Percentiles rank a stretch among this genome's conserved stretches.
Evolutionary conservation across 2,329 filamentous ascomycete species (phyloP).

Genomic region (Colletotrichum liaoningense): DNA sequence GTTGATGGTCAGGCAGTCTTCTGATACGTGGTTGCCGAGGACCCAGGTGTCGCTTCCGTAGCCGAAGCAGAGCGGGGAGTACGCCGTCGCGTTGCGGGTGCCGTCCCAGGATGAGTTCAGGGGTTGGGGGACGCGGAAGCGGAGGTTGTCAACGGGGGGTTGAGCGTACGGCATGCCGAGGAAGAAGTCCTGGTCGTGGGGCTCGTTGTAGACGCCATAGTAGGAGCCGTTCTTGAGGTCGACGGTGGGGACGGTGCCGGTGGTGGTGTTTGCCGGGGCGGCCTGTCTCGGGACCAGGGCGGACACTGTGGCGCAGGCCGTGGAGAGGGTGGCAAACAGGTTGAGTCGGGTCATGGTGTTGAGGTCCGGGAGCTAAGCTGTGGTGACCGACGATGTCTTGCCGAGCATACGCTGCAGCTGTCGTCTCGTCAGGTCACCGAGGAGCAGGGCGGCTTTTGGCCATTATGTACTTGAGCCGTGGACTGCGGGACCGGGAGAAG

Average conservation of each 20-base stretch:
- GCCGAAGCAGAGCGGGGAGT: slow-evolving; percentile 60
- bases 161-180: slow-evolving; percentile 68
- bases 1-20: slow-evolving; percentile 47
- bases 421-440: no score
- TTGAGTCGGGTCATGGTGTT: slow-evolving; percentile 23
- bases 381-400: slow-evolving; percentile 1
- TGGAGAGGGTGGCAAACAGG: slow-evolving; percentile 20
- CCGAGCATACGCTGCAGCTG: slow-evolving; percentile 9
- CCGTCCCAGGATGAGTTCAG: slow-evolving; percentile 58
- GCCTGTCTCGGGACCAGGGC: slow-evolving; percentile 26
- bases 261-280: slow-evolving; percentile 12
- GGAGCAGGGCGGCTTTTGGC: neutral
- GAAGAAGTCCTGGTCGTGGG: slow-evolving; percentile 62
- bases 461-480: slow-evolving; percentile 22
- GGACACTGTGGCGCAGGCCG: slow-evolving; percentile 28
- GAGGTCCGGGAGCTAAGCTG: neutral
- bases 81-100: slow-evolving; percentile 55
- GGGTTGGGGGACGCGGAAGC: slow-evolving; percentile 63
- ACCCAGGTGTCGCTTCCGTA: slow-evolving; percentile 54
- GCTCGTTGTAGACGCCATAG: slow-evolving; percentile 50
- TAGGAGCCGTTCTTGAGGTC: slow-evolving; percentile 46
- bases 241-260: slow-evolving; percentile 16
- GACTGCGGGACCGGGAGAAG: slow-evolving; percentile 6
- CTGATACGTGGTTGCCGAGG: slow-evolving; percentile 40
- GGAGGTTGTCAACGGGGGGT: slow-evolving; percentile 60